Percentiles rank a stretch among this genome's conserved stretches.
These are phyloP conservation scores for Pseudogymnoascus sp. DNA, from an alignment of 2,329 filamentous ascomycete species.

Conservation along the genomic window DNA sequence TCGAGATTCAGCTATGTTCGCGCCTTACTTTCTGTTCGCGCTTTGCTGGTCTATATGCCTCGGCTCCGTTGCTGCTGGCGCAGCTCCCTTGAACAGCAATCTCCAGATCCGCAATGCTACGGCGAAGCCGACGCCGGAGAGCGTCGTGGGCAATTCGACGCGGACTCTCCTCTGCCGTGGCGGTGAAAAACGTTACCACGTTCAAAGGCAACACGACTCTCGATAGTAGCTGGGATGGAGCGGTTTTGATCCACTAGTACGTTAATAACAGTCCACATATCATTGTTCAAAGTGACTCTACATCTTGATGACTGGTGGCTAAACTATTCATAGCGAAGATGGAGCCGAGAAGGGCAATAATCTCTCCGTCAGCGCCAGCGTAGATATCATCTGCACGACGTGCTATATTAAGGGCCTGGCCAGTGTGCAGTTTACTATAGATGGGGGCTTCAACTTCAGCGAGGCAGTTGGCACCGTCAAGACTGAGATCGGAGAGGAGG, in stretches of 20 bases:
- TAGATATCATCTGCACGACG: constrained; percentile 41
- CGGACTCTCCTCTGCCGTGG: constrained; percentile 17
- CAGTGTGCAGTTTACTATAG: constrained; percentile 37
- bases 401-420: constrained; percentile 47
- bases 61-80: constrained; percentile 6
- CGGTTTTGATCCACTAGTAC: constrained; percentile 30
- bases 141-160: constrained; percentile 22
- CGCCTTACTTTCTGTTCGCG: not conserved
- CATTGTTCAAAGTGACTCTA: constrained; percentile 11
- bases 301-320: not conserved
- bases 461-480: constrained; percentile 31
- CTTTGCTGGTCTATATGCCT: constrained; percentile 1
- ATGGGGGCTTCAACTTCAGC: constrained; percentile 36
- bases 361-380: constrained; percentile 19
- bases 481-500: constrained; percentile 27
- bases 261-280: constrained; percentile 20
- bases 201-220: constrained; percentile 30
- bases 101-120: constrained; percentile 23
- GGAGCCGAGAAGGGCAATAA: constrained; percentile 19
- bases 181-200: constrained; percentile 20
- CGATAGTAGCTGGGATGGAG: constrained; percentile 37
- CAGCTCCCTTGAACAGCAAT: constrained; percentile 4
- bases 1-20: not conserved
- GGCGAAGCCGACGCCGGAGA: constrained; percentile 18
- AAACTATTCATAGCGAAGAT: constrained; percentile 9